Evolutionary conservation across 805 yeast genomes (phyloP), one percentile per base, ranked within the genome.

Genomic region (Vanderwaltozyma yarrowii): DNA sequence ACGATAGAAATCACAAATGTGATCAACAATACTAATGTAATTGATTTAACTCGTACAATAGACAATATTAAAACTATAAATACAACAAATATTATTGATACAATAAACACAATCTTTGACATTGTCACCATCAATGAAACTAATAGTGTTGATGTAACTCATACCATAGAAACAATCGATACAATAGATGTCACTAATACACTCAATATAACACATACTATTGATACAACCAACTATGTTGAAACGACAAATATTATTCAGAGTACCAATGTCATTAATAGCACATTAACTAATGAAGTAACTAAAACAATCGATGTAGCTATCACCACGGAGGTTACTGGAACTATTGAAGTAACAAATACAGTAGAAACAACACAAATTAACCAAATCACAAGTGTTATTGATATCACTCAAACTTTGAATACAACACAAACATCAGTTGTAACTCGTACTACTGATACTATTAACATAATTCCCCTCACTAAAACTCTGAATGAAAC

Each of bases 111-210:
- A 21, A 21, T 21, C 6, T 6, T 7, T 21, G 24, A 7, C 6
- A 7, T 11, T 7, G 13, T 8, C 13, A 26, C 15, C 5, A 26
- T 14, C 13, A 11, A 7, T 8, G 13, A 8, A n/a, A 28, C 30
- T 13, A 28, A 5, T 16, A n/a, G 11, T 8, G 18, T 28, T 9
- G 30, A 28, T 28, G 18, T 26, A 10, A 21, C 24, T 7, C 24
- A 21, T 21, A 21, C 24, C 9, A 10, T 21, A 21, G 24, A 24
- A 8, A 12, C 11, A 4, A 24, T 11, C 9, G 11, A 15, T 26
- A 41, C 16, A 15, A 32, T 32, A 15, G 13, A 29, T 40, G 36
- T 52, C 12, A 42, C 51, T 35, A 54, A 27, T 29, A 49, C n/a
- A 8, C n/a, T 24, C 5, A 12, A 12, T 8, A 12, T 24, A 24